Conservation (phyloP, 768 basidiomycete genomes). For the Tubosaeta sp. region DNA sequence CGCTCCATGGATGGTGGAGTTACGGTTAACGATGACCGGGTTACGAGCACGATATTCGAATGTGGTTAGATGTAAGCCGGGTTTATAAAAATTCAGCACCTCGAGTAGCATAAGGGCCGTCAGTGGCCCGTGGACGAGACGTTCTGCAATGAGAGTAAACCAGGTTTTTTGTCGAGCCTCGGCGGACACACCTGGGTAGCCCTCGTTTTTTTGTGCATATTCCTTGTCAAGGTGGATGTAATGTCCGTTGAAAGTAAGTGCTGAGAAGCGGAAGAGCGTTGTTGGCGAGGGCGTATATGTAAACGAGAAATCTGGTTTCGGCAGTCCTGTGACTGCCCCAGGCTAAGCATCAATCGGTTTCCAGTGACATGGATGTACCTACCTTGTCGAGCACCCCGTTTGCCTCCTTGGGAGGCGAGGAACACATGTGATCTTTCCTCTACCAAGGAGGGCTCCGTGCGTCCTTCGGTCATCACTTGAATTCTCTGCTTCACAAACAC, state of each 20-base stretch:
- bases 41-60: conserved; percentile 73
- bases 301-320: conserved; percentile 56
- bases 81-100: conserved; percentile 45
- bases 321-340: conserved; percentile 46
- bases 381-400: conserved; percentile 44
- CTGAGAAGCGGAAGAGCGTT: conserved; percentile 82
- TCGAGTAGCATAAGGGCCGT: conserved; percentile 80
- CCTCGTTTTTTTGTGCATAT: conserved; percentile 62
- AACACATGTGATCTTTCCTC: conserved; percentile 74
- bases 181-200: conserved; percentile 54
- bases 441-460: conserved; percentile 41
- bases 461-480: conserved; percentile 43
- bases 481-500: conserved; percentile 71
- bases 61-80: conserved; percentile 39
- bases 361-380: neutral
- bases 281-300: conserved; percentile 62
- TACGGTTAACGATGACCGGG: conserved; percentile 52
- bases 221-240: conserved; percentile 79
- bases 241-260: conserved; percentile 83
- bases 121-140: conserved; percentile 82
- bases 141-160: conserved; percentile 41
- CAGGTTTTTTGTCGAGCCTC: neutral
- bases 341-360: neutral
- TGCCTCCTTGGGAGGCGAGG: conserved; percentile 32
- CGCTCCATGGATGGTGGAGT: conserved; percentile 44